Evolutionary conservation across 495 filamentous ascomycete genomes (phyloP), one percentile per base, ranked within the genome.

Genomic region (Chaetomium tenue): DNA sequence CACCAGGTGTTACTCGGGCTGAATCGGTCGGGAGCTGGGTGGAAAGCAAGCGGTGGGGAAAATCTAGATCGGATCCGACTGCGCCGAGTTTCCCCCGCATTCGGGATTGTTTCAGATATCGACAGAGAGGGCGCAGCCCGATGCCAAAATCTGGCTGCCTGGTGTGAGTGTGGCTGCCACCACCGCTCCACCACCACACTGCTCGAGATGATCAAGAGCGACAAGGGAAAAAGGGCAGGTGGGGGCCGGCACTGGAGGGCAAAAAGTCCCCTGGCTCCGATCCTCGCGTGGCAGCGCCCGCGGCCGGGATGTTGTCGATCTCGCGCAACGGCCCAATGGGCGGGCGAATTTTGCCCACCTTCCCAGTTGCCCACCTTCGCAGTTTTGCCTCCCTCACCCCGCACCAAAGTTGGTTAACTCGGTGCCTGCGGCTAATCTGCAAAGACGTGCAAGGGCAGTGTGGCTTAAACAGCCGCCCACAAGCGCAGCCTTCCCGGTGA

Each of bases 391-490:
- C 40, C 56, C 5, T 16, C 13, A 16, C 60, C 23, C 60, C 60
- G 60, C 60, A 47, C 37, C 22, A 23, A n/a, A 20, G 22, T 25
- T 37, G 16, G 44, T 63, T 56, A 48, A 56, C 5, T 64, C 33
- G 62, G 62, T 64, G 61, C 61, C 61, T 64, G 55, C 61, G 61
- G 61, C 53, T 58, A 63, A 63, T 46, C 60, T 63, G 60, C 58
- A 15, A 55, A 16, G 33, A 37, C 5, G 33, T 37, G 8, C 33
- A 37, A 37, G 33, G 54, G 22, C 18, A 33, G 13, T 57, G 61
- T 63, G 61, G 61, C 61, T 58, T 40, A 40, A 58, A 52, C 33
- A 64, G 54, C 54, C 61, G 53, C 61, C 44, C 37, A 33, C 61
- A 58, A 58, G 61, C 61, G 61, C 61, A 58, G n/a, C 30, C 20